phyloP scores from a whole-genome alignment of 768 basidiomycete species.

The Pholiota microspora region DNA sequence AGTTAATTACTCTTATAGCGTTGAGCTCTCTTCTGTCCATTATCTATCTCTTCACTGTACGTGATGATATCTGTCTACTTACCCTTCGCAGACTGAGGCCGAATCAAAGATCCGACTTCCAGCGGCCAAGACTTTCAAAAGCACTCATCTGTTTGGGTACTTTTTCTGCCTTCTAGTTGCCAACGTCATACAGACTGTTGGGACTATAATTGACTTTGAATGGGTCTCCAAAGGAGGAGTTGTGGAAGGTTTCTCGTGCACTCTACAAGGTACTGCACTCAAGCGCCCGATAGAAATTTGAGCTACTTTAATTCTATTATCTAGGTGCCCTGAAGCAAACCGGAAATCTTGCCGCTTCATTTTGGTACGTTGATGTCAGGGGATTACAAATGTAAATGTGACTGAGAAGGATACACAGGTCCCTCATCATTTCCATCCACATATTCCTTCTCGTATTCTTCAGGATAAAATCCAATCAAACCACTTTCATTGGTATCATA shows the following conservation, averaged over 20 bases:
- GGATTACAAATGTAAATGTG: no score
- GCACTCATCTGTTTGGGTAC: constrained; percentile 26
- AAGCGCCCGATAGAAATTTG: no score
- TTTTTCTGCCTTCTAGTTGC: constrained; percentile 26
- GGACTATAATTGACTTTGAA: constrained; percentile 23
- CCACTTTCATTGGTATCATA: constrained; percentile 26
- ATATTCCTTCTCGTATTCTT: constrained; percentile 38
- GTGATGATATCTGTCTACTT: not conserved
- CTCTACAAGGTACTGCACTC: constrained; percentile 23
- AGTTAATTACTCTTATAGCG: constrained; percentile 16
- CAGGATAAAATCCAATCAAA: constrained; percentile 22
- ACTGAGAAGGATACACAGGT: no score
- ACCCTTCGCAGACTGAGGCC: not conserved
- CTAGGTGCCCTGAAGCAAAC: constrained; percentile 17
- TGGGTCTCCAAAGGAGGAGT: constrained; percentile 25
- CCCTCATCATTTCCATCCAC: constrained; percentile 21
- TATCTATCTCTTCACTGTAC: constrained; percentile 13
- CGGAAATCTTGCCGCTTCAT: constrained; percentile 41
- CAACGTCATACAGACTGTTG: constrained; percentile 26
- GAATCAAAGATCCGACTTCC: constrained; percentile 11
- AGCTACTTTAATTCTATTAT: no score
- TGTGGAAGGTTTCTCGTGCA: constrained; percentile 18
- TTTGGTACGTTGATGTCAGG: constrained; percentile 24
- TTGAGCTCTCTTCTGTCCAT: constrained; percentile 16
- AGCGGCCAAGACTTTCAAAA: constrained; percentile 19